These are phyloP conservation scores for Alternaria infectoria DNA, from an alignment of 2,329 filamentous ascomycete species.

Conservation along the genomic window DNA sequence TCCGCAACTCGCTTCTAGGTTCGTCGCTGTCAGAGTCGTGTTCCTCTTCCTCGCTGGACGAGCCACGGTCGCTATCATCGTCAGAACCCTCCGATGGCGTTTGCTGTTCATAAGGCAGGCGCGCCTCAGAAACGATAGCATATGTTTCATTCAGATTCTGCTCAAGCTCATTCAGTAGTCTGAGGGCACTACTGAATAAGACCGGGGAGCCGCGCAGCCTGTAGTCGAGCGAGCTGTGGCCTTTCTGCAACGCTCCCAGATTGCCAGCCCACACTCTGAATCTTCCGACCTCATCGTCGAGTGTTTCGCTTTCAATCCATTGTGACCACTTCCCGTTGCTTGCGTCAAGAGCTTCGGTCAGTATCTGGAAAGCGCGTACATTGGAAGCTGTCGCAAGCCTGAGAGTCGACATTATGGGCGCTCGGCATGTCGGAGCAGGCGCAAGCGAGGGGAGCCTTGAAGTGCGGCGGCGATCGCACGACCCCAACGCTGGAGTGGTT, in stretches of 20 bases:
- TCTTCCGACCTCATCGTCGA: constrained; percentile 47
- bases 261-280: constrained; percentile 47
- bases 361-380: constrained; percentile 37
- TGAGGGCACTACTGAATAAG: constrained; percentile 41
- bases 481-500: background rate
- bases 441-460: background rate
- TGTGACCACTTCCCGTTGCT: constrained; percentile 17
- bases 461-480: background rate
- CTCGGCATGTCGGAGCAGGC: constrained; percentile 17
- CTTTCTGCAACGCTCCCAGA: constrained; percentile 45
- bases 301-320: constrained; percentile 33
- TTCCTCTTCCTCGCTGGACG: constrained; percentile 37
- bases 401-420: constrained; percentile 28
- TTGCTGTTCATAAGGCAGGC: constrained; percentile 45
- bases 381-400: constrained; percentile 39
- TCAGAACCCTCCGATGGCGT: constrained; percentile 17
- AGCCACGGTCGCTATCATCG: constrained; percentile 34
- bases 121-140: constrained; percentile 34
- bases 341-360: constrained; percentile 26
- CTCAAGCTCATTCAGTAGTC: constrained; percentile 41
- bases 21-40: constrained; percentile 25
- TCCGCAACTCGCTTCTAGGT: constrained; percentile 39
- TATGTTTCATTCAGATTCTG: constrained; percentile 37
- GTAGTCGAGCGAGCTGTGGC: constrained; percentile 47
- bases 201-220: constrained; percentile 46